Evolutionary conservation across 371 early-diverging fungal genomes (phyloP).

Genomic region (Catenaria anguillulae): DNA sequence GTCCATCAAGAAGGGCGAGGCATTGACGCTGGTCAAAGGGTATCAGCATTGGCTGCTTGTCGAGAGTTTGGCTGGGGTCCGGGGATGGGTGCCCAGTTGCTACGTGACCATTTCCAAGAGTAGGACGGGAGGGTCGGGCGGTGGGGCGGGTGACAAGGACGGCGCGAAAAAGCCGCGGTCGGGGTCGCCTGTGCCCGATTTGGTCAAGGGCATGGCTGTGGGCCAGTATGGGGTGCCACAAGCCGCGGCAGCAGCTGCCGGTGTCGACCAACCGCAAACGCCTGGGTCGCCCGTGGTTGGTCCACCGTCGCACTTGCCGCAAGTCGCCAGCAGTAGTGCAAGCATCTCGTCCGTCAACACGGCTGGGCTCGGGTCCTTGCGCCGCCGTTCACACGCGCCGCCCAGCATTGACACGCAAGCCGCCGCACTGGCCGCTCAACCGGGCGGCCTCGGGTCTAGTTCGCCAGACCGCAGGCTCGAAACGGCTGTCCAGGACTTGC

Average conservation of each 20-base stretch:
- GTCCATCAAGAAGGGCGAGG: conserved; percentile 33
- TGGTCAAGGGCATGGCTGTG: neutral
- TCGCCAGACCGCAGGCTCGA: neutral
- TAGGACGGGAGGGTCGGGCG: neutral
- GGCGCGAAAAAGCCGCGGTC: neutral
- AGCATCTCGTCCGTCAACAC: neutral
- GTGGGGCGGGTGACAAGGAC: neutral
- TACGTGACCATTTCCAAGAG: conserved; percentile 15
- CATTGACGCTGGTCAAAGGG: conserved; percentile 22
- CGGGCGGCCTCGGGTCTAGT: neutral
- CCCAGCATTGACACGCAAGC: neutral
- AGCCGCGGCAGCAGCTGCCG: neutral
- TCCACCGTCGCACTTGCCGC: neutral
- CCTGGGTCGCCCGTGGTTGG: no score
- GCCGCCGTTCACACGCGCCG: no score
- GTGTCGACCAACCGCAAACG: neutral
- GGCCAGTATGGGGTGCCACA: no score
- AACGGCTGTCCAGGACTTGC: neutral
- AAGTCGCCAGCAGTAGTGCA: neutral
- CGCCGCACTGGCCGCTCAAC: neutral
- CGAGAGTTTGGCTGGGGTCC: conserved; percentile 10
- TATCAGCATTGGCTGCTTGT: conserved; percentile 29
- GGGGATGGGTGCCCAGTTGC: conserved; percentile 25
- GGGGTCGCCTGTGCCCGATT: neutral
- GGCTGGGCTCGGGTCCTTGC: neutral